These are phyloP conservation scores for Alternaria hordeiaustralica DNA, from an alignment of 2,329 filamentous ascomycete genomes.

Conservation along the genomic window DNA sequence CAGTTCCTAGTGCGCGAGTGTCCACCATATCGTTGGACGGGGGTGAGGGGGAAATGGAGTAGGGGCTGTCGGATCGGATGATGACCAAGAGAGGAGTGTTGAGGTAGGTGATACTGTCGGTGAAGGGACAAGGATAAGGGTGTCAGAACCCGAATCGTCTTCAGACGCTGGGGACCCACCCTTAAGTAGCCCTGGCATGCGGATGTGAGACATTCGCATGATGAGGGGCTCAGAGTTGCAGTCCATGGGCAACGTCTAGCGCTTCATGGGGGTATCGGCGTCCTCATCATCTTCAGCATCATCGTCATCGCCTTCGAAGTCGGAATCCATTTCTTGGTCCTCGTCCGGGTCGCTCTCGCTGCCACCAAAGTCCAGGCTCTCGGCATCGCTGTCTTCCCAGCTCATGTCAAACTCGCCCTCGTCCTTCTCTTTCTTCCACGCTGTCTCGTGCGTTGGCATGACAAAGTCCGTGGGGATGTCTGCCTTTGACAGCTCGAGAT, in stretches of 20 bases:
- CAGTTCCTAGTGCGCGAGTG: conserved; percentile 4
- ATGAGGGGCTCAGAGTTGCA: background rate
- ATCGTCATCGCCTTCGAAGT: conserved; percentile 62
- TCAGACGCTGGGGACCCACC: background rate
- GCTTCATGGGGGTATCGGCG: conserved; percentile 25
- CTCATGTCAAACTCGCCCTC: conserved; percentile 66
- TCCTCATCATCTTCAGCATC: conserved; percentile 41
- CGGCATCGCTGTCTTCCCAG: conserved; percentile 57
- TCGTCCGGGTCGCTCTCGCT: conserved; percentile 63
- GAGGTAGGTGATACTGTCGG: background rate
- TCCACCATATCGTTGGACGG: background rate
- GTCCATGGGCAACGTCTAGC: background rate
- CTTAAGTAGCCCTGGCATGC: background rate
- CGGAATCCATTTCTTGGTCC: conserved; percentile 64
- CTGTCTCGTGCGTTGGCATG: conserved; percentile 78
- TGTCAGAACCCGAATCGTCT: background rate
- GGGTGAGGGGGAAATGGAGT: background rate
- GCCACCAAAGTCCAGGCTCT: conserved; percentile 71
- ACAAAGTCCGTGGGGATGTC: conserved; percentile 81
- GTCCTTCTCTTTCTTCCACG: conserved; percentile 66
- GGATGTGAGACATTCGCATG: background rate
- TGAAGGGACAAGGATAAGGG: background rate
- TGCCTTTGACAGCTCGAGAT: conserved; percentile 74
- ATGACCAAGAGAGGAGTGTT: background rate
- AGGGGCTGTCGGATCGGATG: background rate